Base-by-base conservation (phyloP, 2,329 filamentous ascomycete species). In the Aspergillus ruber region DNA sequence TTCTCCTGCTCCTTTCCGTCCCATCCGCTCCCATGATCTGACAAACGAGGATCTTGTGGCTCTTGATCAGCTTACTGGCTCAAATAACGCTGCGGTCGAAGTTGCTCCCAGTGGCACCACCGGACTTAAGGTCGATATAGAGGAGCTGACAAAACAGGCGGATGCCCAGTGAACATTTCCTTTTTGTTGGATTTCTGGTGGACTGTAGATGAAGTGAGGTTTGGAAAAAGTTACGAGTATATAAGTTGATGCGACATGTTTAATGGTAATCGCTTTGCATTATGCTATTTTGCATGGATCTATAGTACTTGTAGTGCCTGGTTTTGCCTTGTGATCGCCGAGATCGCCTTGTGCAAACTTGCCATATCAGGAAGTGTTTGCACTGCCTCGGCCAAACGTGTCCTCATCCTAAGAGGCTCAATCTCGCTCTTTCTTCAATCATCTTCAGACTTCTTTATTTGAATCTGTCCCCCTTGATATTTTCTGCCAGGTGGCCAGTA, bases 1-100 rank as follows among this genome's bases (percentile, higher is more conserved):
- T 29, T 89, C 85, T 36, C 86, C 86, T 17, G 76, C 84, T 42
- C 74, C 82, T 7, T 79, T 83, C 70, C 77, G 78, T 50, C 78
- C 77, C 7, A 76, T 74, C 53, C 74, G 79, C 48, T 74, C 78
- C 42, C 76, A 80, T 52, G 75, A 74, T 27, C 62, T 74, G 45
- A 70, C 70, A 18, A 59, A 69, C 36, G 70, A 71, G 15, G 72
- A 74, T 48, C 55, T 74, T 15, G 60, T 70, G 46, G 72, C 71
- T 17, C 62, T 74, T 25, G 69, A 74, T 50, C 58, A 66, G 48
- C 59, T 74, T 46, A 62, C 63, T 32, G 48, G 57, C 18, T 54
- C 56, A 5, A 56, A 58, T 17, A 49, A 56, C 18, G 56, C 56
- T 8, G 52, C 50, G 15, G 43, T 49, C 7, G 29, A 44, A 9